Base-by-base conservation (phyloP, 257 asterid species). In the Mitragyna speciosa region DNA sequence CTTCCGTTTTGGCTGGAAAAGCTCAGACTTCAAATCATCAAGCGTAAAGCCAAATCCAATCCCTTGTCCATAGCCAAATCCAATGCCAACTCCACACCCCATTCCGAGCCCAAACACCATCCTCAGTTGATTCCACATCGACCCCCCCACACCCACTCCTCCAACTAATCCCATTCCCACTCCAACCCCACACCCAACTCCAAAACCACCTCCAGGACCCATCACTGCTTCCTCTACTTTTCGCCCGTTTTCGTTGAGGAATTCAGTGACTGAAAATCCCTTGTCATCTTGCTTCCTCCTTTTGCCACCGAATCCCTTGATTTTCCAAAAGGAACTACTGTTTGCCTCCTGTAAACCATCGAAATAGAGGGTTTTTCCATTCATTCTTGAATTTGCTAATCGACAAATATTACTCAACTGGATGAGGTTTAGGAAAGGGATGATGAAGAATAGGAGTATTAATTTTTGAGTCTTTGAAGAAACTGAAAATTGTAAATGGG, bases 41-140 rank as follows among this genome's bases (percentile, higher is more conserved):
- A 87, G 86, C 59, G 92, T 84, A 73, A 80, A 73, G 3, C 94
- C 98, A 41, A 81, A 86, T 28, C 98, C 98, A 47, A 87, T 67
- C 1, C 98, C 98, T 75, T 87, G 91, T 24, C 98, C 98, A 39
- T 77, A 90, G 76, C 98, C 98, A 70, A 91, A 58, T 26, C 97
- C 98, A n/a, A 90, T 73, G 2, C 98, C 98, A 36, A 83, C 86
- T 51, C 98, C 96, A 83, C 97, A 92, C 5, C 98, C 98, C 36
- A 91, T 83, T 67, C 98, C 97, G 52, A 92, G 8, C 45, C 98
- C 98, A 61, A 94, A 87, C 77, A 85, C 92, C 78, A 78, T 20
- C 41, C 66, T 86, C 7, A 91, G 88, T 71, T 85, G 84, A 85
- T 92, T 91, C 96, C 95, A 90, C 36, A 75, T 70, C 16, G 91